phyloP scores from a whole-genome alignment of 768 basidiomycete genomes.

The Lactifluus volemus region DNA sequence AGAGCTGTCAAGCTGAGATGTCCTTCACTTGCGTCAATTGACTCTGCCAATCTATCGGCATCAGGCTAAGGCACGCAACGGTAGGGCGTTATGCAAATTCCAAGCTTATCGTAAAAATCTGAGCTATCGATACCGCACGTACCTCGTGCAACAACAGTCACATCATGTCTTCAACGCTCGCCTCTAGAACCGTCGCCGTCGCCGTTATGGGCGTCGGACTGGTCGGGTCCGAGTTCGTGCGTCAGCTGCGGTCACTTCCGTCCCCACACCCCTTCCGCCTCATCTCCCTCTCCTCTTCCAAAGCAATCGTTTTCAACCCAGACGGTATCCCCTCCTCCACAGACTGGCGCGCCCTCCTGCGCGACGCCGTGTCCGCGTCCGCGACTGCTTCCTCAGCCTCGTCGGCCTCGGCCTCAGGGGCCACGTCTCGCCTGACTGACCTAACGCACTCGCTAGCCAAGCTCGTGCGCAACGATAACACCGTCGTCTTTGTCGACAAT shows the following conservation, averaged over 20 bases:
- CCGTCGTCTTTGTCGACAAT: constrained; percentile 80
- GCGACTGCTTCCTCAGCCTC: not conserved
- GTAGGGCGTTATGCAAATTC: no score
- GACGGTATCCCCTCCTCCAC: constrained; percentile 35
- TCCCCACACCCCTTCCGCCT: constrained; percentile 50
- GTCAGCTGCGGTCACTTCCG: constrained; percentile 66
- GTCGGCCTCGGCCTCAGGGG: not conserved
- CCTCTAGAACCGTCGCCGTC: constrained; percentile 34
- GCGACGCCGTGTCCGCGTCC: constrained; percentile 30
- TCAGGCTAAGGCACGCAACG: no score
- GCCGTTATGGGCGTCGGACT: constrained; percentile 89
- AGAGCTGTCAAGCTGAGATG: no score
- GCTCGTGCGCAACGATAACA: constrained; percentile 39
- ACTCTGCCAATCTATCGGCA: no score
- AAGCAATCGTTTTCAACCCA: constrained; percentile 45
- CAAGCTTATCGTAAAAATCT: no score
- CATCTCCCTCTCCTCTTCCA: constrained; percentile 63
- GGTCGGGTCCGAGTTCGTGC: constrained; percentile 81
- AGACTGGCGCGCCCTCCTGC: constrained; percentile 41
- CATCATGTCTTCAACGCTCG: no score
- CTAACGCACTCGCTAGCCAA: constrained; percentile 36
- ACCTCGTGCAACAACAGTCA: no score
- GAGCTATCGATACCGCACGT: no score
- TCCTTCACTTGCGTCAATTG: no score
- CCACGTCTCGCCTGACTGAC: constrained; percentile 29